Evolutionary conservation across 805 yeast genomes (phyloP).

Genomic region (Clavispora fructus): DNA sequence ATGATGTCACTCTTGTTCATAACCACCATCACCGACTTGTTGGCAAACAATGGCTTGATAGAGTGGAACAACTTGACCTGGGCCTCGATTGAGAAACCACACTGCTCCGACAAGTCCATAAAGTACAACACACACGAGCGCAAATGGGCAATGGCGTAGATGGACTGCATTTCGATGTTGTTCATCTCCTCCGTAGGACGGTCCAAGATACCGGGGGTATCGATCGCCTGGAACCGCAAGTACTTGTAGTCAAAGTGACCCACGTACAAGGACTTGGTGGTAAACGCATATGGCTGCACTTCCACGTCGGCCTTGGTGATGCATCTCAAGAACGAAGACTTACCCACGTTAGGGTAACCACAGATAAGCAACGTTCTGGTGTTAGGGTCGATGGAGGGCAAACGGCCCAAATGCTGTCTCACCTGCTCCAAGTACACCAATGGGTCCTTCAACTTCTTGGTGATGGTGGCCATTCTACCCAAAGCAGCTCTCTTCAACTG

Average conservation of each 20-base stretch:
- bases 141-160: slow-evolving; percentile 97
- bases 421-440: slow-evolving; percentile 93
- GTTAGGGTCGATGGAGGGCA: slow-evolving; percentile 97
- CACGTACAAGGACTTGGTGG: slow-evolving; percentile 93
- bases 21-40: slow-evolving; percentile 92
- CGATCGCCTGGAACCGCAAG: slow-evolving; percentile 96
- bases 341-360: slow-evolving; percentile 99
- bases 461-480: slow-evolving; percentile 99
- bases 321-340: slow-evolving; percentile 87
- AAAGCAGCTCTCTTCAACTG: slow-evolving; percentile 97
- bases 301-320: slow-evolving; percentile 98
- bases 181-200: slow-evolving; percentile 99
- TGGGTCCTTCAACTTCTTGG: slow-evolving; percentile 92
- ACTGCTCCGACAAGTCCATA: slow-evolving; percentile 98
- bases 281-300: slow-evolving; percentile 98
- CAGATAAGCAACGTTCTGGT: slow-evolving; percentile 95
- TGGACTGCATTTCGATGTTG: slow-evolving; percentile 98
- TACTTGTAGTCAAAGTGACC: slow-evolving; percentile 99
- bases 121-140: slow-evolving; percentile 94
- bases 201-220: slow-evolving; percentile 96
- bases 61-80: slow-evolving; percentile 96
- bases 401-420: slow-evolving; percentile 97
- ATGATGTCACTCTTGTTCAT: slow-evolving; percentile 93
- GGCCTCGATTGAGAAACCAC: slow-evolving; percentile 96
- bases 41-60: slow-evolving; percentile 94